phyloP scores from a whole-genome alignment of 2,329 filamentous ascomycete species.

The Penicillium paneum region DNA sequence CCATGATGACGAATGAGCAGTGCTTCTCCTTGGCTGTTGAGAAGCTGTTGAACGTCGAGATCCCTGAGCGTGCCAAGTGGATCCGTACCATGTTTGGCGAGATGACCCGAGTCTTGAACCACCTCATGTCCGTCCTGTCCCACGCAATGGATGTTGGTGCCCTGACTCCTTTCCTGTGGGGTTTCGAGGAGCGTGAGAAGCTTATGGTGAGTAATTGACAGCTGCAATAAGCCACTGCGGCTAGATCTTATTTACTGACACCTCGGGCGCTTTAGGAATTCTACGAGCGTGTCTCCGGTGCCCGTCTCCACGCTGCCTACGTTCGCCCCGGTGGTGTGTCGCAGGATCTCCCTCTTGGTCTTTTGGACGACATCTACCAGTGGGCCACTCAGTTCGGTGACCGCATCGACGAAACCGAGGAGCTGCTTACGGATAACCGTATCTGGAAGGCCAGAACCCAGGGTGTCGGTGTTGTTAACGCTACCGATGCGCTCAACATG shows the following conservation, averaged over 20 bases:
- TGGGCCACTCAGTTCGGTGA: conserved; percentile 99
- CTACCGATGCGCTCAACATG: conserved; percentile 92
- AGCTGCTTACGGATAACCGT: conserved; percentile 97
- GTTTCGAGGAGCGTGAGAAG: conserved; percentile 99
- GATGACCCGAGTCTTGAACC: conserved; percentile 90
- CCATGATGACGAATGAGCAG: conserved; percentile 99
- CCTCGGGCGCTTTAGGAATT: conserved; percentile 68
- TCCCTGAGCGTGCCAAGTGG: conserved; percentile 92
- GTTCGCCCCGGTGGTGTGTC: conserved; percentile 94
- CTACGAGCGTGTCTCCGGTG: conserved; percentile 97
- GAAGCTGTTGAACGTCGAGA: conserved; percentile 95
- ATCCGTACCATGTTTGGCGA: conserved; percentile 95
- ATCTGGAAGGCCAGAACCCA: conserved; percentile 96
- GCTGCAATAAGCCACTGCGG: neutral
- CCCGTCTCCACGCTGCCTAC: conserved; percentile 94
- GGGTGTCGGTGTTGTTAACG: conserved; percentile 85
- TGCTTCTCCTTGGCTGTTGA: conserved; percentile 93
- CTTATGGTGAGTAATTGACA: conserved; percentile 71
- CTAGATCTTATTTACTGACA: conserved; percentile 14
- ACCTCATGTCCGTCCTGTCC: conserved; percentile 94
- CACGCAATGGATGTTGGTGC: conserved; percentile 99
- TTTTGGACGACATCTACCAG: conserved; percentile 98
- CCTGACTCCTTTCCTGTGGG: conserved; percentile 97
- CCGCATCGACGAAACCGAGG: conserved; percentile 97
- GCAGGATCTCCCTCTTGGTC: conserved; percentile 87